Percentiles rank a stretch among this genome's conserved stretches.
phyloP scores from a whole-genome alignment of 2,329 filamentous ascomycete genomes.

The Cytospora mali region DNA sequence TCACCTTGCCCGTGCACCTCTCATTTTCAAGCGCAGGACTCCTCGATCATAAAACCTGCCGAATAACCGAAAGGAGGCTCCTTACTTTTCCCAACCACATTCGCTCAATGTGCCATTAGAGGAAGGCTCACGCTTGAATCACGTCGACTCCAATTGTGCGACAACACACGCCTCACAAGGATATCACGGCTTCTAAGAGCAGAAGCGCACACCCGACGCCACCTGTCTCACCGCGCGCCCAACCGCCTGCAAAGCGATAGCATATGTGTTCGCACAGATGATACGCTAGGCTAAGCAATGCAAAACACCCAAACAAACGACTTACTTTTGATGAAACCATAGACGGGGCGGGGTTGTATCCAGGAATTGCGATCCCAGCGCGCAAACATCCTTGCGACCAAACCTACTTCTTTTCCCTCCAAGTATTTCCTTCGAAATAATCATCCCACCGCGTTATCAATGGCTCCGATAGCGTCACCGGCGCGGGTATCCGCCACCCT shows the following conservation, averaged over 20 bases:
- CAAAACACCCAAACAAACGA: constrained; percentile 10
- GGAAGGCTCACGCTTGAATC: not conserved
- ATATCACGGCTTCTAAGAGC: not conserved
- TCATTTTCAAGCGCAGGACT: not conserved
- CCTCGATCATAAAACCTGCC: not conserved
- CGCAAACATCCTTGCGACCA: constrained; percentile 2
- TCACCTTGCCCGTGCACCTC: not conserved
- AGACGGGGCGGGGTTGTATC: not conserved
- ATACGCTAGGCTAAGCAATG: constrained; percentile 20
- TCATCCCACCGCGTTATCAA: constrained; percentile 15
- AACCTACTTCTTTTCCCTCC: not conserved
- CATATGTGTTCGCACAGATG: constrained; percentile 3
- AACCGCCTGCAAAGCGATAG: constrained; percentile 5
- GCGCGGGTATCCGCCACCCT: constrained; percentile 16
- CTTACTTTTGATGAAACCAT: constrained; percentile 6
- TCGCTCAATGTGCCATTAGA: not conserved
- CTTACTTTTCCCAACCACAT: not conserved
- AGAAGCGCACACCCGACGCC: constrained; percentile 2
- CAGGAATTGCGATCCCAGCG: not conserved
- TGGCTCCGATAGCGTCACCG: constrained; percentile 21
- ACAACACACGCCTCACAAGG: not conserved
- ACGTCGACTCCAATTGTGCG: not conserved
- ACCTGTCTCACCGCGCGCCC: not conserved
- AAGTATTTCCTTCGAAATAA: not conserved
- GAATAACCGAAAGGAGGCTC: not conserved